Percentiles rank a stretch among this genome's conserved stretches.
Conservation (phyloP, 1,284 basidiomycete genomes). For the Rhodotorula sp. region DNA sequence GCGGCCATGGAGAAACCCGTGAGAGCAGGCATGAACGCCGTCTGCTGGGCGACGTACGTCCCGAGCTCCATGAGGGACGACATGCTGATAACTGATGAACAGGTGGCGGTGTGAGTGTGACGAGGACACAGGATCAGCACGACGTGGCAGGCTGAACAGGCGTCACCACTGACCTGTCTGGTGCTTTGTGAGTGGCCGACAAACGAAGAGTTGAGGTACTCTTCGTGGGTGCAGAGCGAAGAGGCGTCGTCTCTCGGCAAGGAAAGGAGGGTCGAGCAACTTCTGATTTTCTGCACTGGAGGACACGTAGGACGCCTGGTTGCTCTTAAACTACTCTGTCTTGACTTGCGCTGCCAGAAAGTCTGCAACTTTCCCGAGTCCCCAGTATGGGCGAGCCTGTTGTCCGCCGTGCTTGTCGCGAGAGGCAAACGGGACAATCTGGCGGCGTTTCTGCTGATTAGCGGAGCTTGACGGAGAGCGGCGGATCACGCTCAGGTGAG, state of each 20-base stretch:
- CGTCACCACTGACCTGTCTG: too few species aligned
- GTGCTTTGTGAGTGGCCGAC: too few species aligned
- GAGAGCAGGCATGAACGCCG: constrained; percentile 16
- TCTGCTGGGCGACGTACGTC: neutral
- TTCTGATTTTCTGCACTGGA: too few species aligned
- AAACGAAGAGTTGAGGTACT: too few species aligned
- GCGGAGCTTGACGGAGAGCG: neutral
- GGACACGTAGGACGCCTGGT: neutral
- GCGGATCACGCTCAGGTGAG: too few species aligned
- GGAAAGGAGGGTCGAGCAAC: too few species aligned
- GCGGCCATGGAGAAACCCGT: constrained; percentile 20
- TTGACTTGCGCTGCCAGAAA: neutral
- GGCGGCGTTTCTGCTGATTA: neutral
- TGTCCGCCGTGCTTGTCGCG: constrained; percentile 7
- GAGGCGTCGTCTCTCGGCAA: too few species aligned
- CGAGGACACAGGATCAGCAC: neutral
- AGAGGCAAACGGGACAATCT: constrained; percentile 9
- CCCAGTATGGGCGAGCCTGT: neutral
- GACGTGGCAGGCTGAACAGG: neutral
- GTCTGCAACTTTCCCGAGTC: neutral
- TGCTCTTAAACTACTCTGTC: neutral
- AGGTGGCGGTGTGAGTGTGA: neutral
- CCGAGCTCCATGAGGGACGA: neutral
- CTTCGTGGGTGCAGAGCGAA: too few species aligned
- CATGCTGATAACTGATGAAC: neutral